Evolutionary conservation across 2,329 filamentous ascomycete species (phyloP).

Genomic region (Pleurostoma richardsiae): DNA sequence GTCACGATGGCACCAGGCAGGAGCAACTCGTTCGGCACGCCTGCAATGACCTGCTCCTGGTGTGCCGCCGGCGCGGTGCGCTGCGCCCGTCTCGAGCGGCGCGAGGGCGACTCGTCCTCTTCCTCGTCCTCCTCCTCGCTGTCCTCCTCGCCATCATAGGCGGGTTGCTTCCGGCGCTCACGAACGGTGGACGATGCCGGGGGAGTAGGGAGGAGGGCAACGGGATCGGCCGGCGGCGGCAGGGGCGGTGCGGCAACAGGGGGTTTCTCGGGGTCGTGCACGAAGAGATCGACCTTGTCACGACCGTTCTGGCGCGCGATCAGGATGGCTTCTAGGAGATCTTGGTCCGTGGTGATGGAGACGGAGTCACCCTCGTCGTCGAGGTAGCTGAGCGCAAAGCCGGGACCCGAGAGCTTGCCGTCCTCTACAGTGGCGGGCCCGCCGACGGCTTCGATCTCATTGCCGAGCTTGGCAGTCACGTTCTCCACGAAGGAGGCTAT

Average conservation of each 20-base stretch:
- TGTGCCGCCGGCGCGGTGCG: conserved; percentile 23
- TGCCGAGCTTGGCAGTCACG: conserved; percentile 79
- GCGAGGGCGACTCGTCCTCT: conserved; percentile 29
- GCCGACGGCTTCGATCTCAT: conserved; percentile 77
- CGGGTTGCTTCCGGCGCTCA: conserved; percentile 37
- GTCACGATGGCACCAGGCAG: conserved; percentile 92
- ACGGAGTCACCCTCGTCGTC: conserved; percentile 97
- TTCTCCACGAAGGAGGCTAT: conserved; percentile 72
- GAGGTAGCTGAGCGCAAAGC: conserved; percentile 91
- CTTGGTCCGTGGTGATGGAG: conserved; percentile 92
- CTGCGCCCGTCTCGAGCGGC: conserved; percentile 37
- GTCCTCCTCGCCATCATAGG: conserved; percentile 45
- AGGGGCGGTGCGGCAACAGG: conserved; percentile 52
- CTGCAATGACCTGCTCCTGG: conserved; percentile 72
- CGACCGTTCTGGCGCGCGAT: conserved; percentile 71
- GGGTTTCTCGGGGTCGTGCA: conserved; percentile 89
- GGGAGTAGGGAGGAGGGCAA: conserved; percentile 33
- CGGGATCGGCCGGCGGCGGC: conserved; percentile 26
- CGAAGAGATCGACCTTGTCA: conserved; percentile 96
- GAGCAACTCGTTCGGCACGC: conserved; percentile 89
- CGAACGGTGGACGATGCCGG: conserved; percentile 43
- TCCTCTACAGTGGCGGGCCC: conserved; percentile 74
- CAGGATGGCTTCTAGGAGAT: conserved; percentile 83
- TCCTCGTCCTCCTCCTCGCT: conserved; percentile 43
- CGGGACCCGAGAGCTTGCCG: conserved; percentile 68